phyloP scores from a whole-genome alignment of 176 grass and related monocot genomes.

The Carex pumila region DNA sequence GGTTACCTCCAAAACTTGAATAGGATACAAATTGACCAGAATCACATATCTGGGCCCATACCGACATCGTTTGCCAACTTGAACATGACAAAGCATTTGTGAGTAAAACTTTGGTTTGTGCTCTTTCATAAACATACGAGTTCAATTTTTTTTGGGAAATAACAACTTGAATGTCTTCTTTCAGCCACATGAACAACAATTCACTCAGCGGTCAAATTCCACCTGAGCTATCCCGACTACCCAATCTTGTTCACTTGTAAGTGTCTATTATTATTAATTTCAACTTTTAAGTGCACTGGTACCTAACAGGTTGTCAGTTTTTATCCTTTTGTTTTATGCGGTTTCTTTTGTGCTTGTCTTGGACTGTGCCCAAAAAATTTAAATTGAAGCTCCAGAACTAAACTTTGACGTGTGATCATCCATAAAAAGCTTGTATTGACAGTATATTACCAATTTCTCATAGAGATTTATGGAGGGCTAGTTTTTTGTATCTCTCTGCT shows the following conservation, averaged over 20 bases:
- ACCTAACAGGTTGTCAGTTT: background rate
- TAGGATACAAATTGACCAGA: constrained; percentile 87
- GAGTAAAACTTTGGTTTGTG: constrained; percentile 27
- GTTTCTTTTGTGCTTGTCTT: background rate
- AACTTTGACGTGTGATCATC: background rate
- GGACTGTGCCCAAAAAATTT: background rate
- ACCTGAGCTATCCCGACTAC: constrained; percentile 52
- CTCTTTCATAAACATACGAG: constrained; percentile 9
- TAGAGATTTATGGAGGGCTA: background rate
- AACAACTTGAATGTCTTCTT: constrained; percentile 22
- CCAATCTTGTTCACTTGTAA: constrained; percentile 83
- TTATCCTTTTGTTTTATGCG: background rate
- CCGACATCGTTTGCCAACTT: constrained; percentile 85
- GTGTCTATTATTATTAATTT: constrained; percentile 29
- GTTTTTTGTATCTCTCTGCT: background rate
- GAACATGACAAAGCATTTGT: constrained; percentile 76
- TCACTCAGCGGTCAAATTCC: constrained; percentile 88
- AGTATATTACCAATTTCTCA: background rate
- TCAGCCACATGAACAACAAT: constrained; percentile 99
- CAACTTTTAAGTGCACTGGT: background rate
- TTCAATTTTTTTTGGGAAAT: constrained; percentile 16
- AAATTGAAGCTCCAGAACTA: background rate
- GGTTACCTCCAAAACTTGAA: constrained; percentile 63
- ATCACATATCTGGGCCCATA: constrained; percentile 60
- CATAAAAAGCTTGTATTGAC: background rate